A percentile compares a stretch with the other conserved stretches of the same genome.
These are phyloP conservation scores for Beauveria rudraprayagi DNA, from an alignment of 2,329 filamentous ascomycete genomes.

Conservation along the genomic window DNA sequence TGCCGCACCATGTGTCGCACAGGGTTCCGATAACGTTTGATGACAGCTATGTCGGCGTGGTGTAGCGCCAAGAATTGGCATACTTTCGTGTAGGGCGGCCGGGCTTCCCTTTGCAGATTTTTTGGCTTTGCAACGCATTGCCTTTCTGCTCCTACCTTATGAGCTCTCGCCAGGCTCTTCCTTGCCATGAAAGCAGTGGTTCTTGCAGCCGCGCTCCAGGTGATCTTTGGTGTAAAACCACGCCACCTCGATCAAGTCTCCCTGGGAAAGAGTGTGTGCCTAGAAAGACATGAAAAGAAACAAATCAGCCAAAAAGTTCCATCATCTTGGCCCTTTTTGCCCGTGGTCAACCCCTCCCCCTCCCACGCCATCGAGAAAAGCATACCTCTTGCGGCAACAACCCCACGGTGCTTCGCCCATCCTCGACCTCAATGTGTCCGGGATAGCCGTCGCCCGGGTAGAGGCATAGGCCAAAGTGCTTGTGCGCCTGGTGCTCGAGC, in stretches of 20 bases:
- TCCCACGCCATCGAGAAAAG: not conserved
- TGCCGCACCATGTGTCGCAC: too few relatives aligned
- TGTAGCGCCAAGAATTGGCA: too few relatives aligned
- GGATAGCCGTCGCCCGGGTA: slow-evolving; percentile 8
- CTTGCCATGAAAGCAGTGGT: not conserved
- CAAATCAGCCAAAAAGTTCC: not conserved
- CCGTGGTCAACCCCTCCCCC: too few relatives aligned
- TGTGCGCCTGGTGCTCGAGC: not conserved
- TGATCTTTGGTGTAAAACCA: slow-evolving; percentile 7
- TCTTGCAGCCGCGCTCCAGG: not conserved
- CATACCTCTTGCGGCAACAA: slow-evolving; percentile 1
- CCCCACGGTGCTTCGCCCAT: not conserved
- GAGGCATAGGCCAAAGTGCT: not conserved
- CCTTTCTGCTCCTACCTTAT: too few relatives aligned
- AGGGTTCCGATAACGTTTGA: too few relatives aligned
- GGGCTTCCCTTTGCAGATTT: too few relatives aligned
- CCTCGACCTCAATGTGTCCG: not conserved
- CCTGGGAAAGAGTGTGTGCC: not conserved
- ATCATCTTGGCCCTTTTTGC: too few relatives aligned
- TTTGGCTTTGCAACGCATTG: too few relatives aligned
- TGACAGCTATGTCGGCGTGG: too few relatives aligned
- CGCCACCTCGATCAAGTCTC: not conserved
- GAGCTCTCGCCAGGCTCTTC: not conserved
- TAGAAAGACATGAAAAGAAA: not conserved
- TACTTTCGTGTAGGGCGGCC: too few relatives aligned